These are phyloP conservation scores for Venturia effusa DNA, from an alignment of 2,329 filamentous ascomycete genomes.

Conservation along the genomic window DNA sequence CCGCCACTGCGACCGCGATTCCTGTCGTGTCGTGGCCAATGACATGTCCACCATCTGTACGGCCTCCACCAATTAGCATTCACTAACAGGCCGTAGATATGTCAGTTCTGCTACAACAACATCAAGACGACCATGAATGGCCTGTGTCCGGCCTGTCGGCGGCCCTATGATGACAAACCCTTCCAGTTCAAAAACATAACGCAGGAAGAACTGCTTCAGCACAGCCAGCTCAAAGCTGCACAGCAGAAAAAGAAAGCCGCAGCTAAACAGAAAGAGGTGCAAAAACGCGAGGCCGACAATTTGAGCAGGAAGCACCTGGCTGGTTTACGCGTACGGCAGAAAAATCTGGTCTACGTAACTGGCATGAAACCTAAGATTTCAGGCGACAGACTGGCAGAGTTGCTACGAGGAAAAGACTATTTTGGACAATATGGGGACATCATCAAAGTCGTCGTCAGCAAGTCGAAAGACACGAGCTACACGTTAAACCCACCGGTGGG, in stretches of 20 bases:
- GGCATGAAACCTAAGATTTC: conserved; percentile 83
- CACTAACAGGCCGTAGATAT: conserved; percentile 52
- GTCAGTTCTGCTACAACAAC: conserved; percentile 99
- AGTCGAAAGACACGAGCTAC: conserved; percentile 64
- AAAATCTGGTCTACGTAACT: conserved; percentile 97
- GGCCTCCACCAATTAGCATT: neutral
- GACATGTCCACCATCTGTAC: neutral
- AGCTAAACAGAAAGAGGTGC: conserved; percentile 82
- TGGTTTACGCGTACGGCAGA: conserved; percentile 90
- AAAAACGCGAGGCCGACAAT: conserved; percentile 92
- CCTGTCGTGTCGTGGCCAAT: neutral
- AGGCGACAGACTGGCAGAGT: conserved; percentile 86
- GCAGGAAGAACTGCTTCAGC: conserved; percentile 81
- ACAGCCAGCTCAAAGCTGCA: conserved; percentile 61
- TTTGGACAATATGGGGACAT: conserved; percentile 98
- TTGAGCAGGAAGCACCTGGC: conserved; percentile 93
- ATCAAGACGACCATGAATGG: conserved; percentile 98
- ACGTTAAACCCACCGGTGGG: conserved; percentile 70
- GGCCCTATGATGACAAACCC: conserved; percentile 91
- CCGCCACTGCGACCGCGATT: neutral
- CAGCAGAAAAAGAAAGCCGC: conserved; percentile 92
- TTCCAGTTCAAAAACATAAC: conserved; percentile 96
- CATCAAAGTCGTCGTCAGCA: conserved; percentile 97
- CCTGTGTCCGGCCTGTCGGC: conserved; percentile 90
- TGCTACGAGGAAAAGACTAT: conserved; percentile 79